Conservation (phyloP, 2,329 filamentous ascomycete species). For the Helotiales sp. region DNA sequence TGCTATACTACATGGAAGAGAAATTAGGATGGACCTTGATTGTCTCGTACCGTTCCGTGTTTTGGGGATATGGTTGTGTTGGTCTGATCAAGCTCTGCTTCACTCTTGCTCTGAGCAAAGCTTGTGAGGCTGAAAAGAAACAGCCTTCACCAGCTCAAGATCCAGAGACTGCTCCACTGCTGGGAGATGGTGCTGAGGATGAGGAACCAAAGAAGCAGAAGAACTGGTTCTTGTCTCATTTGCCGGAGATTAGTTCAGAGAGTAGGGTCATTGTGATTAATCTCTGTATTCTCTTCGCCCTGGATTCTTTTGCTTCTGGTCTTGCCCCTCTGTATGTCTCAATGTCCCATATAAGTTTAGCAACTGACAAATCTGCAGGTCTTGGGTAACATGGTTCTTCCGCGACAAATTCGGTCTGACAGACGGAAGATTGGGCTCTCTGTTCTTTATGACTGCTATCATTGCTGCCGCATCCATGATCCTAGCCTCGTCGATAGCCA, state of each 20-base stretch:
- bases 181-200: slow-evolving; percentile 25
- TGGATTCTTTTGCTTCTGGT: slow-evolving; percentile 71
- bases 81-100: slow-evolving; percentile 58
- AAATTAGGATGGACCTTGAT: slow-evolving; percentile 44
- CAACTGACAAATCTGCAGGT: slow-evolving; percentile 47
- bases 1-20: slow-evolving; percentile 50
- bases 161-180: slow-evolving; percentile 31
- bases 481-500: slow-evolving; percentile 53
- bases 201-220: slow-evolving; percentile 26
- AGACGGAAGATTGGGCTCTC: slow-evolving; percentile 50
- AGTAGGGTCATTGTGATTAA: slow-evolving; percentile 55
- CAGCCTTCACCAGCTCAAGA: slow-evolving; percentile 33
- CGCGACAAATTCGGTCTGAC: slow-evolving; percentile 47
- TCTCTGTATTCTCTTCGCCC: slow-evolving; percentile 65
- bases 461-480: slow-evolving; percentile 53
- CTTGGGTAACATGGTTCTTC: slow-evolving; percentile 61
- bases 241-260: slow-evolving; percentile 58
- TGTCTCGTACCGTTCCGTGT: slow-evolving; percentile 55
- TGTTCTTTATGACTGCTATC: slow-evolving; percentile 55
- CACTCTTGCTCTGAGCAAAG: slow-evolving; percentile 48
- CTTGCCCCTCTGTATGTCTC: slow-evolving; percentile 60
- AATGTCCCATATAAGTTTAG: not conserved
- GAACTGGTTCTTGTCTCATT: slow-evolving; percentile 35
- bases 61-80: slow-evolving; percentile 55
- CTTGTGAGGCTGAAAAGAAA: slow-evolving; percentile 39